A percentile compares a stretch with the other conserved stretches of the same genome.
Evolutionary conservation across 768 basidiomycete species (phyloP).

Genomic region (Russula brevipes): DNA sequence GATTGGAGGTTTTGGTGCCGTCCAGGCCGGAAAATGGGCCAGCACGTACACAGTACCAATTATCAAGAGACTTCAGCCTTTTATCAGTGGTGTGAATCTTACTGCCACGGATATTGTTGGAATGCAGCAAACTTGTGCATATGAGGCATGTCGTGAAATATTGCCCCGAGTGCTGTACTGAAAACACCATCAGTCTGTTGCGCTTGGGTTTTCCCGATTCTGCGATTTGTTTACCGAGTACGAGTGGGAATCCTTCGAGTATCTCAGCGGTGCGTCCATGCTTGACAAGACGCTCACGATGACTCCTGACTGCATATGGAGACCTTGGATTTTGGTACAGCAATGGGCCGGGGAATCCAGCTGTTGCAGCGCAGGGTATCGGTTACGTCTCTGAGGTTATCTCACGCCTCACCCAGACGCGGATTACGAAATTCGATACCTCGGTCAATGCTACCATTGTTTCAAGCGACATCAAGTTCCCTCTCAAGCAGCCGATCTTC

Average conservation of each 20-base stretch:
- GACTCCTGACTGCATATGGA: constrained; percentile 4
- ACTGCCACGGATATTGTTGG: constrained; percentile 30
- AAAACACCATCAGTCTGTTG: constrained; percentile 37
- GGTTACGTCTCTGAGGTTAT: constrained; percentile 43
- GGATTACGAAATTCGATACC: constrained; percentile 38
- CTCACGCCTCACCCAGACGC: constrained; percentile 39
- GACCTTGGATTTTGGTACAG: constrained; percentile 35
- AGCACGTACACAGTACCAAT: constrained; percentile 38
- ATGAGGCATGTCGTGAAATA: constrained; percentile 31
- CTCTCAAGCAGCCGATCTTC: constrained; percentile 38
- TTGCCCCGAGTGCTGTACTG: neutral
- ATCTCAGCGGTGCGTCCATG: constrained; percentile 32
- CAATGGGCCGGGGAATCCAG: constrained; percentile 41
- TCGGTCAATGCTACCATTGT: constrained; percentile 46
- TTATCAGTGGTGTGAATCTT: constrained; percentile 34
- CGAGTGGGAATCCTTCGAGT: constrained; percentile 49
- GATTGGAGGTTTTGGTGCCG: constrained; percentile 27
- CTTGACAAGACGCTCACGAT: neutral
- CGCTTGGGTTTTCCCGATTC: constrained; percentile 47
- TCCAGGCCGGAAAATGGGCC: constrained; percentile 35
- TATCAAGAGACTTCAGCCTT: constrained; percentile 32
- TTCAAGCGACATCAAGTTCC: constrained; percentile 35
- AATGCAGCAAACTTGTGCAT: constrained; percentile 40
- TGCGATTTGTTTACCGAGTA: constrained; percentile 47
- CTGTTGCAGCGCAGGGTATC: constrained; percentile 37